Conservation (phyloP, 345 rosid species). For the Murraya paniculata region DNA sequence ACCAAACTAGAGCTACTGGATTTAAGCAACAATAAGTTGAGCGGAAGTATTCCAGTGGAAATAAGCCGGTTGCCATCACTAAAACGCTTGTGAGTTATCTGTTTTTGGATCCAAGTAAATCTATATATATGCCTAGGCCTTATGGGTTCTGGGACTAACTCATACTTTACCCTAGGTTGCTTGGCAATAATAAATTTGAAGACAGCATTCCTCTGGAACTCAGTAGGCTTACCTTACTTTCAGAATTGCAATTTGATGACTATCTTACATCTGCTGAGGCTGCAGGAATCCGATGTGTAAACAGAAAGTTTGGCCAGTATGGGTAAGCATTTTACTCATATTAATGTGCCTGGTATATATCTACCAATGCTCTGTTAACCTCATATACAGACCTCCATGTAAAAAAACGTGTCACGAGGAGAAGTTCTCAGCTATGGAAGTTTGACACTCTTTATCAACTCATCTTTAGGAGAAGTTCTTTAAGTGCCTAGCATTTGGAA, state of each 20-base stretch:
- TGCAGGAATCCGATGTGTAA: conserved; percentile 32
- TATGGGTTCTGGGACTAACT: conserved; percentile 7
- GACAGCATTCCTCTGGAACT: conserved; percentile 47
- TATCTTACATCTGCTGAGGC: conserved; percentile 28
- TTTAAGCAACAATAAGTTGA: conserved; percentile 63
- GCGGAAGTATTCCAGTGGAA: conserved; percentile 66
- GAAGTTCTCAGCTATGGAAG: not conserved
- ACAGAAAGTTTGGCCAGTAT: conserved; percentile 53
- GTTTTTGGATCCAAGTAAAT: no score
- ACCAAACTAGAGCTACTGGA: conserved; percentile 58
- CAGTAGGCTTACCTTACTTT: conserved; percentile 50
- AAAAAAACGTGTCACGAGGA: not conserved
- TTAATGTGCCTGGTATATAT: not conserved
- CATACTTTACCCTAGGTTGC: conserved; percentile 48
- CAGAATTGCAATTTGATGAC: conserved; percentile 56
- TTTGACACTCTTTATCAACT: not conserved
- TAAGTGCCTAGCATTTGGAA: not conserved
- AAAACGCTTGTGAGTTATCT: conserved; percentile 62
- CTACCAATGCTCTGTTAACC: not conserved
- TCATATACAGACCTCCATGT: not conserved
- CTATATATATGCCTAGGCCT: not conserved
- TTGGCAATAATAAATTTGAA: conserved; percentile 63
- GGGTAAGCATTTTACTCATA: conserved; percentile 44
- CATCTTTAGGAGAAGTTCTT: not conserved
- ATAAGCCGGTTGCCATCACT: conserved; percentile 42